Percentiles rank a stretch among this genome's conserved stretches.
Evolutionary conservation across 176 grass and related monocot genomes (phyloP).

Genomic region (Musa beccarii): DNA sequence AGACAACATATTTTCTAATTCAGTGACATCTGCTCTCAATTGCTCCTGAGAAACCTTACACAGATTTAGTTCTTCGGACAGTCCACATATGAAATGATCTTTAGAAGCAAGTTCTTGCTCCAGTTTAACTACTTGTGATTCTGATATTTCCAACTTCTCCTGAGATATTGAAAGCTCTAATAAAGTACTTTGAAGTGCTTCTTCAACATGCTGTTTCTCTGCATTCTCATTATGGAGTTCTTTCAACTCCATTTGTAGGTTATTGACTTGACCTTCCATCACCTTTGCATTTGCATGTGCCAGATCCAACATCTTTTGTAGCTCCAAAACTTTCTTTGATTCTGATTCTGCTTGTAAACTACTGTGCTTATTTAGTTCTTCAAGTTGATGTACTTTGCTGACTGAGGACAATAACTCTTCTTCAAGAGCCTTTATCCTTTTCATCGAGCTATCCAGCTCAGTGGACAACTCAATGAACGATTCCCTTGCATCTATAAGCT

Average conservation of each 20-base stretch:
- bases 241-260: slow-evolving; percentile 59
- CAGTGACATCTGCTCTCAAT: slow-evolving; percentile 42
- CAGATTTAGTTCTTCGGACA: slow-evolving; percentile 58
- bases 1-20: slow-evolving; percentile 54
- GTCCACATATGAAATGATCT: slow-evolving; percentile 44
- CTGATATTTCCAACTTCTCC: slow-evolving; percentile 57
- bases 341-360: slow-evolving; percentile 47
- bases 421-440: slow-evolving; percentile 57
- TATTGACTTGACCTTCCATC: slow-evolving; percentile 57
- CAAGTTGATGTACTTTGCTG: slow-evolving; percentile 41
- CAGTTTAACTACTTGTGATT: slow-evolving; percentile 51
- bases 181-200: slow-evolving; percentile 47
- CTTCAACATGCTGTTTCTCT: slow-evolving; percentile 53
- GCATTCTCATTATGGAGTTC: slow-evolving; percentile 40
- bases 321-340: slow-evolving; percentile 60
- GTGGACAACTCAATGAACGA: slow-evolving; percentile 31
- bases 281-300: slow-evolving; percentile 51
- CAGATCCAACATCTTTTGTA: slow-evolving; percentile 59
- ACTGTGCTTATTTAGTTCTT: slow-evolving; percentile 57
- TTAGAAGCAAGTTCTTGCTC: slow-evolving; percentile 61
- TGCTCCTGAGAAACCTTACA: slow-evolving; percentile 54
- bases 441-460: slow-evolving; percentile 58
- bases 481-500: slow-evolving; percentile 49
- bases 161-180: slow-evolving; percentile 49
- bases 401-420: slow-evolving; percentile 38